A percentile compares a stretch with the other conserved stretches of the same genome.
Conservation (phyloP, 306 rosid genomes). For the Trifolium fragiferum region DNA sequence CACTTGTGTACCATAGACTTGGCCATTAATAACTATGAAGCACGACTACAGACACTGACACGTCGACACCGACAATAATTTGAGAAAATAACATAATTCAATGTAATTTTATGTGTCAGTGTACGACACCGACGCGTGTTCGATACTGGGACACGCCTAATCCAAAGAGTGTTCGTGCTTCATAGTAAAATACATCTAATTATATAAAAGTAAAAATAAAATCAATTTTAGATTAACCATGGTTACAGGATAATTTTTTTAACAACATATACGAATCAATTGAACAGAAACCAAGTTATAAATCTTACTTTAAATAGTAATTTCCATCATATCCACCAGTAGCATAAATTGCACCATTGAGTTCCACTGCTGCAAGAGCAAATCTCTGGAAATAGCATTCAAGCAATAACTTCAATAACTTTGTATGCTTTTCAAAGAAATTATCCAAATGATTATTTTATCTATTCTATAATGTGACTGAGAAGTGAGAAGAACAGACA, state of each 20-base stretch:
- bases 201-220: not conserved
- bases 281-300: conserved; percentile 27
- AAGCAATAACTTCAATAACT: conserved; percentile 22
- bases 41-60: too few species aligned
- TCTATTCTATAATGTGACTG: not conserved
- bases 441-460: conserved; percentile 21
- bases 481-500: conserved; percentile 4
- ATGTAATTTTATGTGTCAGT: too few species aligned
- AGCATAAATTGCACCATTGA: conserved; percentile 75
- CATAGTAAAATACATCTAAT: too few species aligned
- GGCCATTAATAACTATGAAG: too few species aligned
- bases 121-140: too few species aligned
- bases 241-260: conserved; percentile 10
- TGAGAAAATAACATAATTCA: too few species aligned
- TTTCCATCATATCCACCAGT: conserved; percentile 87
- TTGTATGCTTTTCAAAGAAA: conserved; percentile 21
- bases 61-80: too few species aligned
- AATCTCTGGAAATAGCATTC: conserved; percentile 69
- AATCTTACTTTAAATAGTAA: conserved; percentile 71
- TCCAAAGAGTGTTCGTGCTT: too few species aligned
- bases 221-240: conserved; percentile 2
- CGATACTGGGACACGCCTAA: too few species aligned
- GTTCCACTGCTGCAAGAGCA: conserved; percentile 77
- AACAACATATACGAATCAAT: conserved; percentile 14
- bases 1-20: too few species aligned